Evolutionary conservation across 192 early-diverging fungal species (phyloP).

Genomic region (Spizellomyces punctatus): DNA sequence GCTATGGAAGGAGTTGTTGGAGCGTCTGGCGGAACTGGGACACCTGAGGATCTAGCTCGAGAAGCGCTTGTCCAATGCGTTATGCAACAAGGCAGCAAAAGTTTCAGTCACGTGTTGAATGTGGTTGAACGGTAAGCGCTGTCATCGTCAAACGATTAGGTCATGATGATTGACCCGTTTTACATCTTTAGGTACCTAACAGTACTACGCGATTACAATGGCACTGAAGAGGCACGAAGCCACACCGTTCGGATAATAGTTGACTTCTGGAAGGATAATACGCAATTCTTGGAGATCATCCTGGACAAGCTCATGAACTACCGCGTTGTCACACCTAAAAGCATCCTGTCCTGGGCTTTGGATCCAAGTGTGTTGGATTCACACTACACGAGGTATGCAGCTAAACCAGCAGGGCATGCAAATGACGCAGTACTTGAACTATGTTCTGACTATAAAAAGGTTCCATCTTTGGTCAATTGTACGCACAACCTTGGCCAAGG

Average conservation of each 20-base stretch:
- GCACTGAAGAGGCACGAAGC: conserved; percentile 63
- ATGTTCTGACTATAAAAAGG: neutral
- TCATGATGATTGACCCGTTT: conserved; percentile 2
- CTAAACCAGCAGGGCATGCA: conserved; percentile 20
- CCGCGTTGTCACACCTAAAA: conserved; percentile 82
- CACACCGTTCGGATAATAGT: conserved; percentile 77
- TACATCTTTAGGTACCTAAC: conserved; percentile 56
- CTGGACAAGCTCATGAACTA: conserved; percentile 96
- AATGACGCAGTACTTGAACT: neutral
- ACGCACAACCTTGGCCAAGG: conserved; percentile 82
- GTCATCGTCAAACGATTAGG: neutral
- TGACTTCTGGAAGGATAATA: conserved; percentile 86
- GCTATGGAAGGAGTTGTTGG: neutral
- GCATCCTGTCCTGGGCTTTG: conserved; percentile 81
- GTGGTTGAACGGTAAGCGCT: conserved; percentile 79
- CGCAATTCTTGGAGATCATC: conserved; percentile 89
- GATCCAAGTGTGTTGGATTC: conserved; percentile 29
- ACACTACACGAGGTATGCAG: conserved; percentile 29
- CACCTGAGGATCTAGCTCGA: conserved; percentile 47
- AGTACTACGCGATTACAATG: conserved; percentile 63
- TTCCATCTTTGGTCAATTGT: conserved; percentile 88
- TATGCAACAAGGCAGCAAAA: conserved; percentile 86
- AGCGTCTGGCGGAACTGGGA: neutral
- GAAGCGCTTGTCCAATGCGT: conserved; percentile 83
- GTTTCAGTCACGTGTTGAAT: conserved; percentile 90